Percentiles rank a stretch among this genome's conserved stretches.
These are phyloP conservation scores for Meyerozyma guilliermondii DNA, from an alignment of 1,139 yeast species.

Conservation along the genomic window DNA sequence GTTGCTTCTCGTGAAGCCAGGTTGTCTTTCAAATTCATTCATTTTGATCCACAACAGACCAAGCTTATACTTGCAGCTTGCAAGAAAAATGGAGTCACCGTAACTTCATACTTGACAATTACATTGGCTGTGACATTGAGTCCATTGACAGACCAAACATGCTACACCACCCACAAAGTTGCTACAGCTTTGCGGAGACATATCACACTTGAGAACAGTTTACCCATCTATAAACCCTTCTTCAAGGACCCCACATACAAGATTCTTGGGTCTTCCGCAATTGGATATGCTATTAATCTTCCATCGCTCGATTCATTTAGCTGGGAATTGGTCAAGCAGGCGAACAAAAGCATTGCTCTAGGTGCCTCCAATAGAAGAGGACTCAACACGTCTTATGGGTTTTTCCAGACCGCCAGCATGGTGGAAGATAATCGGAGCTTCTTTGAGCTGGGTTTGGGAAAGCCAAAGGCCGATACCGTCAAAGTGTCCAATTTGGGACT, in stretches of 20 bases:
- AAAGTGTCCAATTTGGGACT: conserved; percentile 40
- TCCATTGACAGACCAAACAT: conserved; percentile 22
- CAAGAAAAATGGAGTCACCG: conserved; percentile 25
- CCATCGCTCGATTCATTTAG: conserved; percentile 28
- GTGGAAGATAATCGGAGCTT: conserved; percentile 16
- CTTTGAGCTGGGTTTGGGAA: conserved; percentile 20
- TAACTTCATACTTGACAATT: conserved; percentile 30
- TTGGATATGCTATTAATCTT: conserved; percentile 21
- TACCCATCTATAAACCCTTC: conserved; percentile 14
- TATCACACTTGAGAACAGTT: conserved; percentile 14
- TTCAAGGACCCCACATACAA: conserved; percentile 18
- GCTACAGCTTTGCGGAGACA: conserved; percentile 36
- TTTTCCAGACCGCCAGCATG: conserved; percentile 15
- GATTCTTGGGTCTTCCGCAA: conserved; percentile 31
- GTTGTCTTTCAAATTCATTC: conserved; percentile 27
- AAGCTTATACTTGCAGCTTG: conserved; percentile 22
- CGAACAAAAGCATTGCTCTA: conserved; percentile 17
- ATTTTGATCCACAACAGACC: conserved; percentile 23
- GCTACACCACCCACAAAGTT: conserved; percentile 21
- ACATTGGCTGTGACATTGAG: conserved; percentile 23
- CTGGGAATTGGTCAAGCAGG: conserved; percentile 29
- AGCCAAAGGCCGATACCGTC: conserved; percentile 27
- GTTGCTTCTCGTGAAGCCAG: conserved; percentile 16
- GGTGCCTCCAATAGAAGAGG: conserved; percentile 20
- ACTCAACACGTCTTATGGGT: conserved; percentile 20